phyloP scores from a whole-genome alignment of 495 filamentous ascomycete species.

The Tuber microsphaerosporum region DNA sequence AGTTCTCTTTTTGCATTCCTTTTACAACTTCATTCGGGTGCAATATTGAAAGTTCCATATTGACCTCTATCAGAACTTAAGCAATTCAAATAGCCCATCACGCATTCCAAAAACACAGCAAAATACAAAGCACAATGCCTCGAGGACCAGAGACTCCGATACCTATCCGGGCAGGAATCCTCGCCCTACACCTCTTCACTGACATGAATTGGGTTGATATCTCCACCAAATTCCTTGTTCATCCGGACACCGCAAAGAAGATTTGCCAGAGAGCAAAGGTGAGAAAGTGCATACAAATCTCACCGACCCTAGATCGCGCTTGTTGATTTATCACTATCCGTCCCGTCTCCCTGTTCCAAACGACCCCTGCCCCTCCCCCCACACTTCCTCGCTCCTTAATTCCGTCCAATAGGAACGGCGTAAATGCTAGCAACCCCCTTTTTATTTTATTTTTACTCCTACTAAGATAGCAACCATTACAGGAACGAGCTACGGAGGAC shows the following conservation, averaged over 20 bases:
- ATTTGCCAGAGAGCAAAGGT: conserved; percentile 36
- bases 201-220: conserved; percentile 37
- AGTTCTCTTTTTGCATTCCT: not conserved
- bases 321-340: not conserved
- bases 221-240: conserved; percentile 23
- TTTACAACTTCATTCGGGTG: not conserved
- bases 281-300: not conserved
- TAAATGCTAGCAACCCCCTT: not conserved
- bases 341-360: not conserved
- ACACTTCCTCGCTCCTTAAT: not conserved
- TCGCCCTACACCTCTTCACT: conserved; percentile 37
- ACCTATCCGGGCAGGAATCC: conserved; percentile 30
- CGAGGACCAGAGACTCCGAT: conserved; percentile 34
- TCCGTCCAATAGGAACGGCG: not conserved
- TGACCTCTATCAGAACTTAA: not conserved
- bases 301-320: not conserved
- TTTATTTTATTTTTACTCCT: not conserved
- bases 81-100: not conserved
- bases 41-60: not conserved
- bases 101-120: conserved; percentile 6
- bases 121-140: conserved; percentile 22
- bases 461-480: not conserved
- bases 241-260: conserved; percentile 36
- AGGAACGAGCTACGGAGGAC: not conserved
- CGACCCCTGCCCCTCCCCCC: not conserved